Evolutionary conservation across 2,329 filamentous ascomycete genomes (phyloP).

Genomic region (Ophiostoma piceae): DNA sequence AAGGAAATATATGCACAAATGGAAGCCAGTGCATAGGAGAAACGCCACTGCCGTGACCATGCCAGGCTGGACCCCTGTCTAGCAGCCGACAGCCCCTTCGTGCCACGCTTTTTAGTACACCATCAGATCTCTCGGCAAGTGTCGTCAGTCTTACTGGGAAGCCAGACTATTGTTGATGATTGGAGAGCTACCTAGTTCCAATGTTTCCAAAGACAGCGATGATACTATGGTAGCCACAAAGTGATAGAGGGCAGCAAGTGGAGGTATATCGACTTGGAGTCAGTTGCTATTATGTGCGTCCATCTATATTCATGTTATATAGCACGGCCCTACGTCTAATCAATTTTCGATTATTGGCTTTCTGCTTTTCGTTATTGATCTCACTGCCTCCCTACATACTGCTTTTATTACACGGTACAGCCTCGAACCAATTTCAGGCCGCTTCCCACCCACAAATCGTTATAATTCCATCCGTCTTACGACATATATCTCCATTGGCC

Average conservation of each 20-base stretch:
- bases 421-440: not conserved
- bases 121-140: constrained; percentile 5
- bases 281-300: not conserved
- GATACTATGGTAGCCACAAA: not conserved
- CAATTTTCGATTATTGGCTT: not conserved
- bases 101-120: not conserved
- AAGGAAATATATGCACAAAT: not conserved
- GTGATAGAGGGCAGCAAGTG: not conserved
- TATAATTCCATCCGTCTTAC: not conserved
- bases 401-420: not conserved
- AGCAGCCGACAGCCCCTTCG: not conserved
- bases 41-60: not conserved
- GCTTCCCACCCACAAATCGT: not conserved
- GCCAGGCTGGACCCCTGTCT: not conserved
- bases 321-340: constrained; percentile 9
- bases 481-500: not conserved
- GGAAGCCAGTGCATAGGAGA: not conserved
- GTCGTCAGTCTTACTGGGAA: not conserved
- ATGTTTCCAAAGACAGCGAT: not conserved
- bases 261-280: not conserved
- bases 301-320: not conserved
- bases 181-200: not conserved
- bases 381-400: not conserved
- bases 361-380: not conserved
- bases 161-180: not conserved